Evolutionary conservation across 768 basidiomycete genomes (phyloP).

Genomic region (Serpula lacrymans): DNA sequence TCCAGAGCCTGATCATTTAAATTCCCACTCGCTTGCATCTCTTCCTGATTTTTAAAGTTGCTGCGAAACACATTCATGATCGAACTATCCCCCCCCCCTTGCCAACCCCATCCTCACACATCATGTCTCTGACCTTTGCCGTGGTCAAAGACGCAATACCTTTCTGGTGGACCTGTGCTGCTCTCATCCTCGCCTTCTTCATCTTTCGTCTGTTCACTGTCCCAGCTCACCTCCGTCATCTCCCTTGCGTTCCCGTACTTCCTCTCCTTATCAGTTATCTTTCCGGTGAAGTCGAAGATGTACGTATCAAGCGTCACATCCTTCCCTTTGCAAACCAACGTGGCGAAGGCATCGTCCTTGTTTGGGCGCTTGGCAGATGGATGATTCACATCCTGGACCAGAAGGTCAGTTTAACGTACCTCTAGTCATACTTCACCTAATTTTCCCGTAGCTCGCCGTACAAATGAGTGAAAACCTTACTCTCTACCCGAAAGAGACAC

Average conservation of each 20-base stretch:
- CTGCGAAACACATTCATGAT: too few species aligned
- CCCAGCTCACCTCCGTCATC: slow-evolving; percentile 30
- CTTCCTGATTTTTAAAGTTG: too few species aligned
- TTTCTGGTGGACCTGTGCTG: too few species aligned
- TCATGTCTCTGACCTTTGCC: too few species aligned
- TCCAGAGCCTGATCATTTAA: too few species aligned
- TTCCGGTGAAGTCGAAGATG: slow-evolving; percentile 32
- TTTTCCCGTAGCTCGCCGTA: background rate
- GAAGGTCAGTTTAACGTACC: slow-evolving; percentile 18
- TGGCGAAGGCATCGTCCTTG: slow-evolving; percentile 31
- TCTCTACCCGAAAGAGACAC: slow-evolving; percentile 16
- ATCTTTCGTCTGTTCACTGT: slow-evolving; percentile 7
- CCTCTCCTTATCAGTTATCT: slow-evolving; percentile 32
- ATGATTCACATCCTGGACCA: slow-evolving; percentile 37
- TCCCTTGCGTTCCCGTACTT: slow-evolving; percentile 32
- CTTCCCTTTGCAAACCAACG: slow-evolving; percentile 32
- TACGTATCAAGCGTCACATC: slow-evolving; percentile 30
- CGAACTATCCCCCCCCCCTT: too few species aligned
- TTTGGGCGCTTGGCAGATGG: slow-evolving; percentile 40
- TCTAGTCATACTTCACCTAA: background rate
- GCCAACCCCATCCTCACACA: too few species aligned
- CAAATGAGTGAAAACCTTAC: slow-evolving; percentile 18
- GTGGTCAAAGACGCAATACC: too few species aligned
- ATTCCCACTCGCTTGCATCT: too few species aligned
- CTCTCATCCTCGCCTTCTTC: too few species aligned